phyloP scores from a whole-genome alignment of 2,329 filamentous ascomycete genomes.

The Penicillium sp. region DNA sequence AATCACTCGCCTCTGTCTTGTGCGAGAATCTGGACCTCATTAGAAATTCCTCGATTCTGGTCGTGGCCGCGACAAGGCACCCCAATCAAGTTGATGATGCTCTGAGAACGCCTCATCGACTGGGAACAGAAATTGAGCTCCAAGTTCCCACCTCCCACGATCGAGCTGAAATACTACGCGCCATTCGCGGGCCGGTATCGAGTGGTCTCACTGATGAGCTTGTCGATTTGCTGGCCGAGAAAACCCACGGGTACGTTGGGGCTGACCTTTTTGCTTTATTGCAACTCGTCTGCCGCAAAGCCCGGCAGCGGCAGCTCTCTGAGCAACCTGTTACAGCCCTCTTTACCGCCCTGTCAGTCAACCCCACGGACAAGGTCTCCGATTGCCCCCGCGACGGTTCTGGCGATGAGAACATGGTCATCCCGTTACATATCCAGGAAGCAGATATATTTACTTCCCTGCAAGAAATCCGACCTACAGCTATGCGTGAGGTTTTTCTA shows the following conservation, averaged over 20 bases:
- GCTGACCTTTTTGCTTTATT: constrained; percentile 71
- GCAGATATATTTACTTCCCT: constrained; percentile 55
- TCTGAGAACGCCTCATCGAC: constrained; percentile 65
- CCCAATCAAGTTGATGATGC: constrained; percentile 70
- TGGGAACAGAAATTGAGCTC: constrained; percentile 69
- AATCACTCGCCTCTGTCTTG: constrained; percentile 42
- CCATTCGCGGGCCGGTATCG: constrained; percentile 52
- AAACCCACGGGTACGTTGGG: constrained; percentile 85
- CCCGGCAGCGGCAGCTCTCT: constrained; percentile 35
- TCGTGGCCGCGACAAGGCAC: constrained; percentile 74
- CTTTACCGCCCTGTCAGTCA: background rate
- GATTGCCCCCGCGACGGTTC: background rate
- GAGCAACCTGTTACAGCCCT: constrained; percentile 7
- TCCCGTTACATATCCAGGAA: constrained; percentile 35
- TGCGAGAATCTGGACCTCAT: constrained; percentile 40
- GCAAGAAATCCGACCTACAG: constrained; percentile 71
- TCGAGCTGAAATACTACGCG: constrained; percentile 72
- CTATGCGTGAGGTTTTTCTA: constrained; percentile 86
- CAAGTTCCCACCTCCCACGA: constrained; percentile 73
- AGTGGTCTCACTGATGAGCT: constrained; percentile 53
- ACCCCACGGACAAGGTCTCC: background rate
- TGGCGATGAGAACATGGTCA: constrained; percentile 15
- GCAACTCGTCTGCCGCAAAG: constrained; percentile 50
- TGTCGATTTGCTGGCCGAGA: constrained; percentile 64
- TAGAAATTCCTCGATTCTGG: constrained; percentile 61